Evolutionary conservation across 805 yeast species (phyloP), one percentile per base, ranked within the genome.

Genomic region (Candida maesae): DNA sequence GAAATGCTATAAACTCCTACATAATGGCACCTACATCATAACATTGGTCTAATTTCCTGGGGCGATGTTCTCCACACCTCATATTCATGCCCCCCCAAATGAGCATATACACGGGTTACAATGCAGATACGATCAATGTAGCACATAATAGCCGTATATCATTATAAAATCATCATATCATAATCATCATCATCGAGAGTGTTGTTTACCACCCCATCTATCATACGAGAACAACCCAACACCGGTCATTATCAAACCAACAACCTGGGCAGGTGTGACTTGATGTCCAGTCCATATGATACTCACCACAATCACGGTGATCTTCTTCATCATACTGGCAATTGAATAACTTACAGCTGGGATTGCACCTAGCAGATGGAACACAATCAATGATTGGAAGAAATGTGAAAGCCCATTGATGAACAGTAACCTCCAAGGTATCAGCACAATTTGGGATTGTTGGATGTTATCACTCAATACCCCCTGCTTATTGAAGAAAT

Each of bases 331-430:
- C 76, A 89, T 74, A 32, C 86, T 79, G 3, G 96, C 95, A 42
- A 89, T 81, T 2, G 95, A 84, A 63, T 87, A 89, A 3, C 93
- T 78, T 11, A 89, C 80, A 0, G 96, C 86, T 3, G 95, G 84
- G 6, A 89, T 73, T 56, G 81, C 75, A 16, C 95, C 93, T 33
- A 89, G 64, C 24, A 89, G 68, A 64, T 84, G 87, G 61, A 85
- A 86, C 13, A 95, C 88, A 29, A 89, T 69, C 58, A 88, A 65
- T 30, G 90, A 82, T 63, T 89, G 96, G 28, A 76, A 57, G 51
- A 85, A 89, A 63, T 87, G 95, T 13, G 85, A 78, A 13, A 81
- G 52, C 4, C 95, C 93, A 58, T 86, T 84, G 4, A 81, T 51
- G 13, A 80, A 45, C 14, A 86, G 66, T 20, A 81, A 60, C 0